A percentile compares a stretch with the other conserved stretches of the same genome.
Conservation (phyloP, 164 flowering plant species). For the Aristolochia fimbriata region DNA sequence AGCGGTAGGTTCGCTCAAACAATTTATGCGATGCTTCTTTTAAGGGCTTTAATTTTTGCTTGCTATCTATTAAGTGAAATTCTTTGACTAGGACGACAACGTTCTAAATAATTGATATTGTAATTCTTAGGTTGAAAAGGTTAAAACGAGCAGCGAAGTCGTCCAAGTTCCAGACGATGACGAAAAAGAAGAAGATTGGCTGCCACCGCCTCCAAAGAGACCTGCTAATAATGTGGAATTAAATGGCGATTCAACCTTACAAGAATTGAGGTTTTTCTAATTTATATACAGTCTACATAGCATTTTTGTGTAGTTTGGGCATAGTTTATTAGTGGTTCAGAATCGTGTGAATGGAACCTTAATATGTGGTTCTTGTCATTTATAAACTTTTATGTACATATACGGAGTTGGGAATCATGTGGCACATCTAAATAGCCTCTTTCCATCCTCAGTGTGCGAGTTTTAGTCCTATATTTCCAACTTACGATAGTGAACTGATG, state of each 20-base stretch:
- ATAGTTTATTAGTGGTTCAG: too few species aligned
- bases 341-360: too few species aligned
- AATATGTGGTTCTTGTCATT: too few species aligned
- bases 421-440: too few species aligned
- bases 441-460: too few species aligned
- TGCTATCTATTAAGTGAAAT: background rate
- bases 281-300: too few species aligned
- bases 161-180: conserved; percentile 18
- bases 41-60: background rate
- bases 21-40: background rate
- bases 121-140: conserved; percentile 10
- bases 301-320: too few species aligned
- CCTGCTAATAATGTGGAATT: conserved; percentile 7
- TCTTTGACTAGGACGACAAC: background rate
- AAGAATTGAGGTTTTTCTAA: conserved; percentile 52
- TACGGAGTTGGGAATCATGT: too few species aligned
- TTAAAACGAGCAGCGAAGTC: conserved; percentile 16
- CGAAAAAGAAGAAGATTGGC: conserved; percentile 60
- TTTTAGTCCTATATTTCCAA: too few species aligned
- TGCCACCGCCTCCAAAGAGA: conserved; percentile 65
- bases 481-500: too few species aligned
- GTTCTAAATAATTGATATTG: conserved; percentile 1
- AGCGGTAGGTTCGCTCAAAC: background rate
- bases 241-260: conserved; percentile 46
- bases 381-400: too few species aligned